Base-by-base conservation (phyloP, 1,284 basidiomycete genomes). In the Heliocybe sulcata region DNA sequence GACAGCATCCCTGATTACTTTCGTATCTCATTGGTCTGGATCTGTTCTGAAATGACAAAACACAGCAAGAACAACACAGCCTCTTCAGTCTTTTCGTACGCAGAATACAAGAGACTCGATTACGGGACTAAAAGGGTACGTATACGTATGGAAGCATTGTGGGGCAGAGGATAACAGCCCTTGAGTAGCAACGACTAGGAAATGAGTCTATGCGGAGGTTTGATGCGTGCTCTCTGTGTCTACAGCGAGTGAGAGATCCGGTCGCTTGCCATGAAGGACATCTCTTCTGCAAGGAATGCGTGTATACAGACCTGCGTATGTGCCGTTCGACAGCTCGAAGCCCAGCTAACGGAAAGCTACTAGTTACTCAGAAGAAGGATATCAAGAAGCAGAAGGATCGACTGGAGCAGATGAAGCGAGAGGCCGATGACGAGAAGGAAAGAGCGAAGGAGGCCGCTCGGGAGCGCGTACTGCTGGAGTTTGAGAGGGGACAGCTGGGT, bases 41-140 rank as follows among this genome's bases (percentile, higher is more conserved):
- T 6, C 38, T 8, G 16, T 8, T 42, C 8, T n/a, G 45, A 53
- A 35, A 92, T 92, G 89, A 90, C 89, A 53, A 91, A 91, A 70
- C 90, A 92, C 67, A 89, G 85, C 77, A 92, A 91, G 71, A 92
- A 92, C 69, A 92, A 92, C 65, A 92, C 91, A 2, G 87, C 87
- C 8, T 90, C 87, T 11, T 90, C 88, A 1, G 83, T 89, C 56
- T 93, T 93, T 69, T 91, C 89, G 20, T 91, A 92, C 63, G 89
- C 88, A 2, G 91, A 93, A 66, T 86, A 89, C 67, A 87, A 89
- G 67, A 90, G 83, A 66, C 77, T 90, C 9, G 82, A 89, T 59
- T 90, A 91, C 75, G 91, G 90, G 10, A 90, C 87, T 1, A 89
- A 85, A 71, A 76, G 79, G 54, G 85, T 87, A 65, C 57, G 79